Evolutionary conservation across 1,284 basidiomycete genomes (phyloP).

Genomic region (Inonotus obliquus): DNA sequence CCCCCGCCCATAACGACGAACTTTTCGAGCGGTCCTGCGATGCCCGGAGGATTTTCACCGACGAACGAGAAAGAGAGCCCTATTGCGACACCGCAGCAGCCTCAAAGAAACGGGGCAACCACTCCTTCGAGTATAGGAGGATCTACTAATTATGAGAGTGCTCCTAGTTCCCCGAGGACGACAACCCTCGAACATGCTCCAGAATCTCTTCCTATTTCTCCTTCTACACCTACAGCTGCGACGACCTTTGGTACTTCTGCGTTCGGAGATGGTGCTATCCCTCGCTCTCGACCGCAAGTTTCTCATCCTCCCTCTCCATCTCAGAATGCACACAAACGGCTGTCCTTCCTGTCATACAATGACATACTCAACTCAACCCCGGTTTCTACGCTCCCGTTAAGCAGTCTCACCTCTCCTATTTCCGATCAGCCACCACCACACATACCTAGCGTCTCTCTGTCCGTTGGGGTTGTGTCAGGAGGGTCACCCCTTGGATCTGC

Average conservation of each 20-base stretch:
- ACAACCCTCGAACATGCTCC: constrained; percentile 26
- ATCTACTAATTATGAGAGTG: constrained; percentile 17
- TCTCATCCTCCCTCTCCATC: constrained; percentile 56
- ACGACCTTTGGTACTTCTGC: background rate
- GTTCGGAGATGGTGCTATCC: constrained; percentile 15
- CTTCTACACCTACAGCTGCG: constrained; percentile 8
- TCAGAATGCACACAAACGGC: constrained; percentile 49
- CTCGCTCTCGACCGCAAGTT: constrained; percentile 15
- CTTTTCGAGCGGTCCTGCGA: constrained; percentile 2
- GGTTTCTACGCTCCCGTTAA: constrained; percentile 62
- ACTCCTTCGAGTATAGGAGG: constrained; percentile 24
- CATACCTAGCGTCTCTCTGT: constrained; percentile 50
- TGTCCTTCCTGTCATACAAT: constrained; percentile 83
- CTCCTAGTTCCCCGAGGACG: constrained; percentile 20
- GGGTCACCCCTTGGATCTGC: background rate
- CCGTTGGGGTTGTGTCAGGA: constrained; percentile 13
- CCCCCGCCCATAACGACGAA: constrained; percentile 12
- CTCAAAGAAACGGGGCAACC: constrained; percentile 2
- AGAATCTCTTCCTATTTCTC: constrained; percentile 20
- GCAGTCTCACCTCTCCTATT: constrained; percentile 60
- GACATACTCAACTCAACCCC: constrained; percentile 79
- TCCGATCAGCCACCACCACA: constrained; percentile 59
- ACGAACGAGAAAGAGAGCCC: background rate
- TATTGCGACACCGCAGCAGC: background rate
- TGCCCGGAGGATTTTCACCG: constrained; percentile 8